These are phyloP conservation scores for Ensete ventricosum DNA, from an alignment of 176 grass and related monocot species.

Conservation along the genomic window DNA sequence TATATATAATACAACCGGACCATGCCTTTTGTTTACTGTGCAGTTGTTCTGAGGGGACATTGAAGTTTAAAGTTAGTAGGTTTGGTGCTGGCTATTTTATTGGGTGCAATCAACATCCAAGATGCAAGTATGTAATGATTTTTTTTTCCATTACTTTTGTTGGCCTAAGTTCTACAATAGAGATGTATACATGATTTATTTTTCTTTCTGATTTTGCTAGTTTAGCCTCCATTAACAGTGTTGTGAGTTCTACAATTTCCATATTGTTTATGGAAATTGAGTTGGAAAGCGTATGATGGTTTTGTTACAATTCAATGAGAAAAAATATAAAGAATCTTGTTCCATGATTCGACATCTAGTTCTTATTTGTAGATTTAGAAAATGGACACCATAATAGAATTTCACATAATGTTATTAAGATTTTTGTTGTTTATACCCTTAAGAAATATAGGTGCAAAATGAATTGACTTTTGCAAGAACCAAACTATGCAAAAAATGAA, in stretches of 20 bases:
- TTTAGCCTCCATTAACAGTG: not conserved
- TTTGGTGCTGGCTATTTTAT: constrained; percentile 88
- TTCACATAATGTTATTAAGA: not conserved
- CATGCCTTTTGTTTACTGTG: constrained; percentile 16
- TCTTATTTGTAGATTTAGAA: not conserved
- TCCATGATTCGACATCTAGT: not conserved
- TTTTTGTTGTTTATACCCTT: not conserved
- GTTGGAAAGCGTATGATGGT: too few species aligned
- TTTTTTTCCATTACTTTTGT: constrained; percentile 10
- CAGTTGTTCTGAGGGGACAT: constrained; percentile 75
- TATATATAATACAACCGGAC: not conserved
- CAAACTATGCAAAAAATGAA: not conserved
- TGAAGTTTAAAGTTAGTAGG: constrained; percentile 90
- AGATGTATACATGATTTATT: constrained; percentile 12
- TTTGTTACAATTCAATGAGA: not conserved
- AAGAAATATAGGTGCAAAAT: not conserved
- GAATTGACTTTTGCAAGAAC: not conserved
- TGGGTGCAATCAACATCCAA: constrained; percentile 79
- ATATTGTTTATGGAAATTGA: too few species aligned
- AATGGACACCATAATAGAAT: not conserved
- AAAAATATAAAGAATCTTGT: not conserved
- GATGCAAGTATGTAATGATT: constrained; percentile 66
- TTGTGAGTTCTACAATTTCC: too few species aligned
- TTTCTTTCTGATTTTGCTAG: constrained; percentile 15
- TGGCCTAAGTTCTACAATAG: not conserved